A percentile compares a stretch with the other conserved stretches of the same genome.
phyloP scores from a whole-genome alignment of 805 yeast genomes.

The Starmerella khaoyaiensis region DNA sequence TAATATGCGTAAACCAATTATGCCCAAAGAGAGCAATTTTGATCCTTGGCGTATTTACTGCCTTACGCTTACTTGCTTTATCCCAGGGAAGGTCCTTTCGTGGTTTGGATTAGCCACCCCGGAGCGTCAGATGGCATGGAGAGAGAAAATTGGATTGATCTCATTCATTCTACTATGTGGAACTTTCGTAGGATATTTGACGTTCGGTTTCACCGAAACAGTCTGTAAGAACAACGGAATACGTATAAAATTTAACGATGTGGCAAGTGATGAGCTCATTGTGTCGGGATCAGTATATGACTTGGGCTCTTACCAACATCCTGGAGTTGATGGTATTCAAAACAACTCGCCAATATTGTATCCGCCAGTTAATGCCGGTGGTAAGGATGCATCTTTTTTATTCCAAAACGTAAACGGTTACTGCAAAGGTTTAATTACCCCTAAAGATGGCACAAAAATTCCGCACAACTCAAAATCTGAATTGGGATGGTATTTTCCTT shows the following conservation, averaged over 20 bases:
- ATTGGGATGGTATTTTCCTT: conserved; percentile 95
- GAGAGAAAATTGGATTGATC: conserved; percentile 82
- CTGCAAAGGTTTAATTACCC: conserved; percentile 65
- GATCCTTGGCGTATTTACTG: conserved; percentile 75
- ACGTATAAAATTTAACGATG: conserved; percentile 49
- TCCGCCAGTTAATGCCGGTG: conserved; percentile 78
- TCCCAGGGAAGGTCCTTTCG: conserved; percentile 59
- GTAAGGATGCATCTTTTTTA: conserved; percentile 40
- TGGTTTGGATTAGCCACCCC: conserved; percentile 66
- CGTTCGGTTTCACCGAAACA: conserved; percentile 79
- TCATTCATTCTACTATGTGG: conserved; percentile 64
- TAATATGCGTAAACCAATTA: conserved; percentile 10
- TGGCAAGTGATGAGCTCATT: conserved; percentile 48
- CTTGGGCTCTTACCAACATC: conserved; percentile 56
- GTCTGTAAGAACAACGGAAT: conserved; percentile 45
- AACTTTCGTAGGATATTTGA: conserved; percentile 66
- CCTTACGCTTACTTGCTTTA: conserved; percentile 76
- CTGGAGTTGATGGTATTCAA: conserved; percentile 65
- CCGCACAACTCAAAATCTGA: conserved; percentile 45
- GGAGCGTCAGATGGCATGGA: conserved; percentile 89
- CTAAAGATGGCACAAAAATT: conserved; percentile 55
- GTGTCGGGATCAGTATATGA: conserved; percentile 75
- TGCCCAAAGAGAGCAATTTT: conserved; percentile 20
- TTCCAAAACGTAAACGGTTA: conserved; percentile 91
- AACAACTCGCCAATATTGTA: conserved; percentile 57